These are phyloP conservation scores for Tricholomella constricta DNA, from an alignment of 768 basidiomycete species.

Conservation along the genomic window DNA sequence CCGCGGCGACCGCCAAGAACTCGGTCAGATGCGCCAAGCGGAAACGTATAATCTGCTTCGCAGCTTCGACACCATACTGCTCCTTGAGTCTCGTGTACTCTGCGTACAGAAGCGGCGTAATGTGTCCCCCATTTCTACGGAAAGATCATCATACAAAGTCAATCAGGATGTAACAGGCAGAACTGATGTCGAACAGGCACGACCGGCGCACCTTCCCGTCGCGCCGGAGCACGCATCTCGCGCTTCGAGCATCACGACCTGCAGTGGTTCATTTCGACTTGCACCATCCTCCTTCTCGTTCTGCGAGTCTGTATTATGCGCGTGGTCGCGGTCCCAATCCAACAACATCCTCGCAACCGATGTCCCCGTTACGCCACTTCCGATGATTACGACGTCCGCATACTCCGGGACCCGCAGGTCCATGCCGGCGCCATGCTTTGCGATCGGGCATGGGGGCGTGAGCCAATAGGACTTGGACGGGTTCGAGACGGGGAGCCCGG, in stretches of 20 bases:
- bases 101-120: slow-evolving; percentile 59
- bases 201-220: slow-evolving; percentile 58
- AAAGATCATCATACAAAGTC: background rate
- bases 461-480: slow-evolving; percentile 69
- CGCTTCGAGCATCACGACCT: slow-evolving; percentile 80
- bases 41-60: slow-evolving; percentile 59
- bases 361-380: slow-evolving; percentile 77
- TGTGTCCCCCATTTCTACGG: slow-evolving; percentile 69
- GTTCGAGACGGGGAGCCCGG: slow-evolving; percentile 57
- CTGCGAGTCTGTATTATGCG: background rate
- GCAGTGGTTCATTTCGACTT: slow-evolving; percentile 30
- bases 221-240: slow-evolving; percentile 76
- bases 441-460: slow-evolving; percentile 50
- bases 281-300: slow-evolving; percentile 20
- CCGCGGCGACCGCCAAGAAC: slow-evolving; percentile 49
- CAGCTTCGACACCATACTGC: slow-evolving; percentile 44
- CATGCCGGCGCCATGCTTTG: slow-evolving; percentile 30
- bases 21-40: slow-evolving; percentile 58
- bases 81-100: slow-evolving; percentile 54
- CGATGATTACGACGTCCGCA: slow-evolving; percentile 72
- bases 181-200: background rate
- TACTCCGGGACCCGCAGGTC: slow-evolving; percentile 38
- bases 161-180: background rate
- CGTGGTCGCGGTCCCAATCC: slow-evolving; percentile 26
- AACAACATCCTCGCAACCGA: slow-evolving; percentile 59